Base-by-base conservation (phyloP, 441 rosid genomes). In the Viola pubescens region DNA sequence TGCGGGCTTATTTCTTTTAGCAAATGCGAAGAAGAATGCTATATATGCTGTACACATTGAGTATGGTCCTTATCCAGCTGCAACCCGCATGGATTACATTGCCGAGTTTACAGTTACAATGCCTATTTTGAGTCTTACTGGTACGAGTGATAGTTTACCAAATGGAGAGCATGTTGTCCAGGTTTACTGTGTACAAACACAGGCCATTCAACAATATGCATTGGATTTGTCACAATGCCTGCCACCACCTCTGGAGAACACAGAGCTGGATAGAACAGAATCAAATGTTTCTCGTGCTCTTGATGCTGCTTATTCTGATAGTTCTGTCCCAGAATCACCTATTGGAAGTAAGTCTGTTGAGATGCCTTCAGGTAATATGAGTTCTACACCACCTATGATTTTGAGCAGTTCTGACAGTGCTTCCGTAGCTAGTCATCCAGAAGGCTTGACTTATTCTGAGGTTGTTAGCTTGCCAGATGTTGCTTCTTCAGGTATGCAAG, bases 71-170 rank as follows among this genome's bases (percentile, higher is more conserved):
- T 73, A 73, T 77, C 96, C 97, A 14, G 83, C 80, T 49, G 82
- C 81, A 46, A 75, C 94, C 58, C 70, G 71, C 65, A 86, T 90
- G 91, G 94, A 90, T 77, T 86, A 88, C 77, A 73, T 94, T 65
- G 79, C 97, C 37, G 97, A 82, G 67, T 90, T 89, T 77, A 77
- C 88, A 2, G 97, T 94, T 57, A 79, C 94, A 26, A 83, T 90
- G 95, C 96, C 96, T 63, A 90, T 94, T 60, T 73, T 90, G 77
- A 94, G 97, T 79, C 81, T 90, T 65, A 85, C 91, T 14, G 97
- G 89, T 62, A 79, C 82, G 56, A 81, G 75, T 70, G 83, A 81
- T 62, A 49, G 52, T 60, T 74, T 49, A 64, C 85, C 82, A 63
- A 84, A 78, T 60, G 85, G 84, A 26, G 88, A 86, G 53, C 75